These are phyloP conservation scores for Claviceps sorghi DNA, from an alignment of 2,329 filamentous ascomycete genomes.

Conservation along the genomic window DNA sequence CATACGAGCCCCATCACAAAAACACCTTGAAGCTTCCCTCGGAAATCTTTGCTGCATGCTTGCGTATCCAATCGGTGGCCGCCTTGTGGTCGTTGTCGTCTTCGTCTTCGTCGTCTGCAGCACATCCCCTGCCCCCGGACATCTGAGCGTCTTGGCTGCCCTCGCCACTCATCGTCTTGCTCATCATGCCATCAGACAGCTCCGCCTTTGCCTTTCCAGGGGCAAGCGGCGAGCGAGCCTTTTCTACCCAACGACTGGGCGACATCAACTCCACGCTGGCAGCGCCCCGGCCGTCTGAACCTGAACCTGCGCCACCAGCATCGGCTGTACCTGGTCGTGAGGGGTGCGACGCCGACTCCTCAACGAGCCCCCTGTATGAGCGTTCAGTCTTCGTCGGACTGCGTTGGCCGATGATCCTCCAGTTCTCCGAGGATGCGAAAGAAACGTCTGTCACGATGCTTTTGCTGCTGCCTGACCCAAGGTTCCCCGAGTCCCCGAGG, in stretches of 20 bases:
- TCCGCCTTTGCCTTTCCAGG: constrained; percentile 2
- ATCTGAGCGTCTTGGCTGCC: constrained; percentile 5
- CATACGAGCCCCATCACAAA: constrained; percentile 6
- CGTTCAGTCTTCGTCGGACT: constrained; percentile 15
- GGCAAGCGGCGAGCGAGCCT: constrained; percentile 3
- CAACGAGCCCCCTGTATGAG: constrained; percentile 20
- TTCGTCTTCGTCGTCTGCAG: background rate
- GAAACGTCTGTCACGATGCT: constrained; percentile 17
- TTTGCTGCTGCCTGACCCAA: constrained; percentile 8
- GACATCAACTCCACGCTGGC: constrained; percentile 7
- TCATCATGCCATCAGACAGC: constrained; percentile 3
- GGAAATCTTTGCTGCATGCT: constrained; percentile 10
- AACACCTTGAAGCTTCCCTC: constrained; percentile 15
- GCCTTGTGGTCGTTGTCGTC: background rate
- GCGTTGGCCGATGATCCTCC: constrained; percentile 16
- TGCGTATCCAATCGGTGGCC: constrained; percentile 6
- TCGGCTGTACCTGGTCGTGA: constrained; percentile 14
- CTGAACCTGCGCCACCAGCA: constrained; percentile 9
- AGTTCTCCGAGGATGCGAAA: constrained; percentile 24
- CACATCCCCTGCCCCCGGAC: constrained; percentile 6
- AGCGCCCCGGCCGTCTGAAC: constrained; percentile 2
- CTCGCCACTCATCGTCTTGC: constrained; percentile 3
- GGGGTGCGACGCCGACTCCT: constrained; percentile 24
- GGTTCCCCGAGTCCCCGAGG: constrained; percentile 8
- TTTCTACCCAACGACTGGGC: constrained; percentile 4